These are phyloP conservation scores for Carex myosuroides DNA, from an alignment of 176 grass and related monocot genomes.

Conservation along the genomic window DNA sequence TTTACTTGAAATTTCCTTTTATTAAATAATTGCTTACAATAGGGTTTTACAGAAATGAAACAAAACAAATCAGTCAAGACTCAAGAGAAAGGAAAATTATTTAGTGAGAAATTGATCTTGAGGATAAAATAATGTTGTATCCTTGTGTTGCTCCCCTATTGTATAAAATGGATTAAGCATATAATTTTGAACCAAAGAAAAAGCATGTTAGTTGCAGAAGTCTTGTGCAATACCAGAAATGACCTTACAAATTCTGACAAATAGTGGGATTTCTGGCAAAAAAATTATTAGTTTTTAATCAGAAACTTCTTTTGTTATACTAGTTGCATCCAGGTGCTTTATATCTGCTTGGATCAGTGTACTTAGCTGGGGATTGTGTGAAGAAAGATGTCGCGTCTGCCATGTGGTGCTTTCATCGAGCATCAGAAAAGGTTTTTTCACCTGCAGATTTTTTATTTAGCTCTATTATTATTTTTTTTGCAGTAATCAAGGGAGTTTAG, in stretches of 20 bases:
- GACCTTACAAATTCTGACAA: neutral
- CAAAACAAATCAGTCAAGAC: neutral
- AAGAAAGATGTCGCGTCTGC: slow-evolving; percentile 82
- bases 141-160: neutral
- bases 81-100: neutral
- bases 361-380: slow-evolving; percentile 86
- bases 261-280: neutral
- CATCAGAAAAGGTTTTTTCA: slow-evolving; percentile 70
- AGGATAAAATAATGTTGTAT: neutral
- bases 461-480: neutral
- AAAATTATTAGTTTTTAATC: neutral
- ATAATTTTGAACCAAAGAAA: neutral
- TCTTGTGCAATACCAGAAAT: neutral
- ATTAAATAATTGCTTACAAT: neutral
- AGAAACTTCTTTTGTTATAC: slow-evolving; percentile 15
- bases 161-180: neutral
- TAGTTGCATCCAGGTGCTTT: slow-evolving; percentile 92
- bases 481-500: no score
- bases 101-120: neutral
- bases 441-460: neutral
- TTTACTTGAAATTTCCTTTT: neutral
- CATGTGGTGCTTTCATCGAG: slow-evolving; percentile 93
- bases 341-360: slow-evolving; percentile 92
- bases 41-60: neutral
- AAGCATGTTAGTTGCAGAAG: neutral